Evolutionary conservation across 1,284 basidiomycete species (phyloP), one percentile per base, ranked within the genome.

Genomic region (Irpex lacteus): DNA sequence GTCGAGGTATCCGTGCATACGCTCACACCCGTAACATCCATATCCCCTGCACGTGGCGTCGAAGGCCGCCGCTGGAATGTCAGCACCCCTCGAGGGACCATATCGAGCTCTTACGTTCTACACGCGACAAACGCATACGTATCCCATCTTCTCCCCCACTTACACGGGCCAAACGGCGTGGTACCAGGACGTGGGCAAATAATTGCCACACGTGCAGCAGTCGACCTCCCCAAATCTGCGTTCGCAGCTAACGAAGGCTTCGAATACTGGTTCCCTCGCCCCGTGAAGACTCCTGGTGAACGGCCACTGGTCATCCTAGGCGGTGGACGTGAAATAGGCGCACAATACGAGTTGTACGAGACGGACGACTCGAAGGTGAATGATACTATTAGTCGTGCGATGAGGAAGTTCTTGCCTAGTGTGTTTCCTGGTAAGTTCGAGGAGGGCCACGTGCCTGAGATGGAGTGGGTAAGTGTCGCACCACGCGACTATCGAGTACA

Each of bases 71-170:
- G 78, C 9, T 90, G 86, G 85, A 69, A 70, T 1, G 68, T 90
- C 1, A 69, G 73, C 3, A 93, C 91, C 0, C 83, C 85, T 0
- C 82, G 90, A 37, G 91, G 92, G 3, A 59, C 71, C 0, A 72
- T 92, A 19, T 47, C 73, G 1, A 88, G 89, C 66, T 75, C 81
- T 8, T 84, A 85, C 64, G 80, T 95, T 47, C 74, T 95, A 0
- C 92, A 95, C 70, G 91, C 92, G 0, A 94, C 91, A 3, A 95
- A 95, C 69, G 93, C 76, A 0, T 94, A 95, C 64, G 85, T 87
- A 0, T 84, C 86, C 0, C 82, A 91, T 69, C 83, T 84, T 34
- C 80, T 94, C 9, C 87, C 89, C 0, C 82, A 86, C 62, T 71
- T 91, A 38, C 71, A 80, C 1, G 86, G 86, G 0, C 77, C 81